Evolutionary conservation across 768 basidiomycete genomes (phyloP), one percentile per base, ranked within the genome.

Genomic region (Clavulina sp.): DNA sequence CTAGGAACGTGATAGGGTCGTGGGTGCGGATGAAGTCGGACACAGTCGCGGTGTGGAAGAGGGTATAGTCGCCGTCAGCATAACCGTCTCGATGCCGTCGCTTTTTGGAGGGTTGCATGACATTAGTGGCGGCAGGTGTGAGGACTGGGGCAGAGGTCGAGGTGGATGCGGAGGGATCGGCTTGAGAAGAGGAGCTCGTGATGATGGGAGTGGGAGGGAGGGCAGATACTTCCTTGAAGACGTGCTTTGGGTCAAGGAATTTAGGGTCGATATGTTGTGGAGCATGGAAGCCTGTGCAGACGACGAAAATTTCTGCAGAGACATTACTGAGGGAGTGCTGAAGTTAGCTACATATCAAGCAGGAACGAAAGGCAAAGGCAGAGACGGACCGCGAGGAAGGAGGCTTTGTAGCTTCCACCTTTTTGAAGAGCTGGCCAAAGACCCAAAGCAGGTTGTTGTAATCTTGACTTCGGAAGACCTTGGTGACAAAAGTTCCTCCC

Each of bases 391-490:
- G 79, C 23, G 95, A 97, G 33, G 89, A 92, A 5, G 95, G 92
- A 2, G 95, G 95, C 62, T 99, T 99, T 30, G 95, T 99, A 4
- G 95, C 95, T 65, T 99, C 95, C 30, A 99, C 95, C 65, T 84
- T 91, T 43, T 76, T 77, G 64, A 99, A 99, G 46, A 99, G 69
- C 68, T 97, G 95, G 58, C 79, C 82, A 69, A 99, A 97, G 31
- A 97, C 95, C 95, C 95, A 99, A 59, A 97, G 81, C 58, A 99
- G 78, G 62, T 83, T 89, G 70, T 99, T 97, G 68, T 99, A 99
- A 64, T 99, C 95, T 57, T 79, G 85, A 68, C 88, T 93, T 56
- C 95, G 80, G 73, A 99, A 99, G 53, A 99, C 89, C 67, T 99
- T 99, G 28, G 95, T 96, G 43, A 96, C 81, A 63, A 97, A 99